A percentile compares a stretch with the other conserved stretches of the same genome.
Evolutionary conservation across 495 filamentous ascomycete genomes (phyloP).

Genomic region (Rostrohypoxylon terebratum): DNA sequence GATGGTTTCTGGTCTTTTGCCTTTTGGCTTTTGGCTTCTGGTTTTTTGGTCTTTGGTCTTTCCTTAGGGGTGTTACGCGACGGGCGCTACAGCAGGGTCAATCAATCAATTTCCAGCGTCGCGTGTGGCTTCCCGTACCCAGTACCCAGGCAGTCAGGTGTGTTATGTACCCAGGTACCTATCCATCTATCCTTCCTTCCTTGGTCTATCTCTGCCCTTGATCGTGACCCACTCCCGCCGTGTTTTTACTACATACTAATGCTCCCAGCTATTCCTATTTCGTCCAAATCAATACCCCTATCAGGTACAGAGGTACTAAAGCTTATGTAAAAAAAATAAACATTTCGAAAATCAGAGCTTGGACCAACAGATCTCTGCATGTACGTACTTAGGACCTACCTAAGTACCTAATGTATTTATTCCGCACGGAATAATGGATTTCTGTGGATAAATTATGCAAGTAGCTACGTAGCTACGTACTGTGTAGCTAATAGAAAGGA

Average conservation of each 20-base stretch:
- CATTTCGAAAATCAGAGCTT: not conserved
- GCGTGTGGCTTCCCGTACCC: conserved; percentile 32
- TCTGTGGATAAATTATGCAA: not conserved
- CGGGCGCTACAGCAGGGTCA: conserved; percentile 29
- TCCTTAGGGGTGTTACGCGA: conserved; percentile 46
- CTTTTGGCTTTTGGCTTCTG: not conserved
- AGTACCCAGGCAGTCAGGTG: not conserved
- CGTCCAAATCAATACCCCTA: not conserved
- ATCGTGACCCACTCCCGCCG: not conserved
- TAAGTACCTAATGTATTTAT: no score
- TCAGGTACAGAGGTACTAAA: not conserved
- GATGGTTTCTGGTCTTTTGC: conserved; percentile 14
- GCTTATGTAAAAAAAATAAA: not conserved
- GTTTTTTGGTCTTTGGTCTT: conserved; percentile 11
- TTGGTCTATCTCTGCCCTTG: not conserved
- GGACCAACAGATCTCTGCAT: conserved; percentile 3
- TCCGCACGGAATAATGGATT: not conserved
- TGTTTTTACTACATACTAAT: no score
- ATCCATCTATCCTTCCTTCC: not conserved
- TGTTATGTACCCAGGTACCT: conserved; percentile 3
- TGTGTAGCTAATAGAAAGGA: no score
- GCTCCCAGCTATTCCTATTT: not conserved
- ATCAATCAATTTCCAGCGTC: conserved; percentile 44
- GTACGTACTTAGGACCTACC: no score
- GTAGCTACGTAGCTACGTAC: not conserved